Evolutionary conservation across 805 yeast genomes (phyloP).

Genomic region (Gaillardinia entomophila): DNA sequence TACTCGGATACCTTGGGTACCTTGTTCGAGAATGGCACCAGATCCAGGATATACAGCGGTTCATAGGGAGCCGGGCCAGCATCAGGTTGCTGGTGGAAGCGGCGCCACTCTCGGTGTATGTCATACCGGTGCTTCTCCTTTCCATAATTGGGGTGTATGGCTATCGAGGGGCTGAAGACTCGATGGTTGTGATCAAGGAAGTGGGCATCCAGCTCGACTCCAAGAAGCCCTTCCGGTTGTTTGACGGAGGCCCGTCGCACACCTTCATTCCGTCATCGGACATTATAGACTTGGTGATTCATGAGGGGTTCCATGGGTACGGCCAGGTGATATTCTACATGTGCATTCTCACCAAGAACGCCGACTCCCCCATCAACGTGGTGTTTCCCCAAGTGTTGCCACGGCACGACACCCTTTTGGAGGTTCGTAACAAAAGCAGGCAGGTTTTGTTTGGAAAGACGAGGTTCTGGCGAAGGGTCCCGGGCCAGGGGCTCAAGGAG

Average conservation of each 20-base stretch:
- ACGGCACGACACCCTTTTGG: slow-evolving; percentile 31
- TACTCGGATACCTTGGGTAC: too few species aligned
- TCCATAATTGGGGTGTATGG: too few species aligned
- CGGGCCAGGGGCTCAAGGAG: slow-evolving; percentile 30
- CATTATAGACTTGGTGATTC: slow-evolving; percentile 61
- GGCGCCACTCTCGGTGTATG: too few species aligned
- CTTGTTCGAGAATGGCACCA: too few species aligned
- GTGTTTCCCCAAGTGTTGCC: slow-evolving; percentile 41
- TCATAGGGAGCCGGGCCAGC: too few species aligned
- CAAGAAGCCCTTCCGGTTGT: slow-evolving; percentile 3
- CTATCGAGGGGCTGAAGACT: slow-evolving; percentile 40
- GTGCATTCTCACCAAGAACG: slow-evolving; percentile 29
- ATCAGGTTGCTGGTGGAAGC: too few species aligned
- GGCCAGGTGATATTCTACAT: slow-evolving; percentile 61
- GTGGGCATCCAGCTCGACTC: slow-evolving; percentile 44
- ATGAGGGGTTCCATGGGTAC: slow-evolving; percentile 69
- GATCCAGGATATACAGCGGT: too few species aligned
- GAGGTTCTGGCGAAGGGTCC: slow-evolving; percentile 29
- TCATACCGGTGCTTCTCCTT: too few species aligned
- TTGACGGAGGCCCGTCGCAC: background rate
- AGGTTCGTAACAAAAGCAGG: slow-evolving; percentile 36
- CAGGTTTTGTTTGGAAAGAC: slow-evolving; percentile 23
- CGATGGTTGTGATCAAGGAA: slow-evolving; percentile 35
- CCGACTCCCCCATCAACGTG: slow-evolving; percentile 19
- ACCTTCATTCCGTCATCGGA: slow-evolving; percentile 52